Base-by-base conservation (phyloP, 352 stramenopile species). In the Pythium inflatum region DNA sequence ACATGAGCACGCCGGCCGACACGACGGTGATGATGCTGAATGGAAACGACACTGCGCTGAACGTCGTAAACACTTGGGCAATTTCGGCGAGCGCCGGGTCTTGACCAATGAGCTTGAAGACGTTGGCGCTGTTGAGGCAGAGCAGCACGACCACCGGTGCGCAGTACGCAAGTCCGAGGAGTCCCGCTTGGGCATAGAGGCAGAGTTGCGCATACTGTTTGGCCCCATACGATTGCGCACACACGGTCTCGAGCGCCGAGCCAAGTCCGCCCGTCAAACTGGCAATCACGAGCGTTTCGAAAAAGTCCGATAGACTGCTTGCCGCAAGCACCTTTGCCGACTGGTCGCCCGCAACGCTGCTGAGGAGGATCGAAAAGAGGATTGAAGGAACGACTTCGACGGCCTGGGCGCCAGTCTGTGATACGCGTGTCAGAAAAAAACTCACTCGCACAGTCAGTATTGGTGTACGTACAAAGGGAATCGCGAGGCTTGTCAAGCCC, bases 1-100 rank as follows among this genome's bases (percentile, higher is more conserved):
- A 79, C 63, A 90, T 80, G 8, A 92, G 58, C 4, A 77, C 75
- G 64, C 82, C 87, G 13, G 82, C 82, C 27, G 83, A 62, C n/a
- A 89, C 69, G 1, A 77, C 71, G 68, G 82, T 89, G 50, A 82
- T 59, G 65, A 90, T 79, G 24, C 68, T 76, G 14, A 85, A 82
- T 3, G 77, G 76, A 22, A 87, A 49, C 18, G 79, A 66, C 4
- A 77, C 60, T 45, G 81, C 22, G 38, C 66, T 79, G 54, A 82
- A 66, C 3, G 78, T 24, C 31, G 89, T 74, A 40, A 90, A 38
- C 13, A 76, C 64, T 11, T 68, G 74, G 0, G 82, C 82, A n/a
- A 89, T 63, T 0, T 68, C 61, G 0, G 82, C 67, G 38, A 92
- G 86, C 24, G 64, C 71, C 0, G 74, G 70, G 62, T 89, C 74